These are phyloP conservation scores for Stagonosporopsis chrysanthemi DNA, from an alignment of 2,329 filamentous ascomycete genomes.

Conservation along the genomic window DNA sequence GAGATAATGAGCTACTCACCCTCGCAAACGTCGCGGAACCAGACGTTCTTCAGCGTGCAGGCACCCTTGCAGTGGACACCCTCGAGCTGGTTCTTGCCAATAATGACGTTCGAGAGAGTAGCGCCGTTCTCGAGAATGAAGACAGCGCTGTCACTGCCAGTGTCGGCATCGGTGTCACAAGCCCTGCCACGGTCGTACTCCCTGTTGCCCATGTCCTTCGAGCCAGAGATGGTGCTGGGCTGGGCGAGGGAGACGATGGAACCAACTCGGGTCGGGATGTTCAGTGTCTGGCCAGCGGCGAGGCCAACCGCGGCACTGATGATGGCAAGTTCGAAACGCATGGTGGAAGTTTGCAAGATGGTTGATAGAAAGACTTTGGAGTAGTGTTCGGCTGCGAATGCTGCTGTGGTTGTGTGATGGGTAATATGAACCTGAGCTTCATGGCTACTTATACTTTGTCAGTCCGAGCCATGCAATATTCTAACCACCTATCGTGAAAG, in stretches of 20 bases:
- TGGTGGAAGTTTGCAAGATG: not conserved
- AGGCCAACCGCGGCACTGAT: constrained; percentile 43
- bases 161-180: constrained; percentile 23
- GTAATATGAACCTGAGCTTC: not conserved
- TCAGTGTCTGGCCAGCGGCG: constrained; percentile 33
- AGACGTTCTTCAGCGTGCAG: constrained; percentile 49
- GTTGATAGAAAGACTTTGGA: not conserved
- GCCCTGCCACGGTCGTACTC: constrained; percentile 20
- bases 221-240: constrained; percentile 24
- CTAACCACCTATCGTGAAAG: no score
- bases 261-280: constrained; percentile 36
- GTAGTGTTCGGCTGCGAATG: no score
- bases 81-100: constrained; percentile 57
- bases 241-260: constrained; percentile 31
- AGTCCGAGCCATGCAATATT: not conserved
- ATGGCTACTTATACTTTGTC: not conserved
- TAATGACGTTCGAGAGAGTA: constrained; percentile 60
- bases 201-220: constrained; percentile 18
- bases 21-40: constrained; percentile 35
- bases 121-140: constrained; percentile 60
- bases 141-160: constrained; percentile 48
- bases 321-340: constrained; percentile 14
- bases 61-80: constrained; percentile 58
- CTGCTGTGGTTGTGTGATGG: not conserved
- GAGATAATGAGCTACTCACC: not conserved